Percentiles rank a stretch among this genome's conserved stretches.
Evolutionary conservation across 306 rosid species (phyloP).

Genomic region (Arachis hypogaea): DNA sequence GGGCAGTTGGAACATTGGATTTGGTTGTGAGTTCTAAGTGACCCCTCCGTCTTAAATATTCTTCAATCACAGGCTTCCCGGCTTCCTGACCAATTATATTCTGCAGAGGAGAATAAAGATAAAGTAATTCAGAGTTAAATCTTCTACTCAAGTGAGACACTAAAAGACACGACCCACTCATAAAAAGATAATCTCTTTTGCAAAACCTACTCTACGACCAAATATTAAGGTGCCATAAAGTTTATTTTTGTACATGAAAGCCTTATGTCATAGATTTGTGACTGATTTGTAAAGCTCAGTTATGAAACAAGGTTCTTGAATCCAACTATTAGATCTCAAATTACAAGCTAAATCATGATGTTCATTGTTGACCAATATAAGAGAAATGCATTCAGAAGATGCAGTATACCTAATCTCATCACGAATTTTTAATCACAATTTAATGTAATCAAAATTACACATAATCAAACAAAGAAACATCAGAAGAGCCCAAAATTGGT

Average conservation of each 20-base stretch:
- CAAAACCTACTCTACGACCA: constrained; percentile 7
- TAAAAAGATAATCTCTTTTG: constrained; percentile 16
- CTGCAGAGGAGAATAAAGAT: constrained; percentile 49
- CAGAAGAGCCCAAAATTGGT: background rate
- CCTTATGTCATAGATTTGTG: background rate
- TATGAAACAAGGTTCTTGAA: background rate
- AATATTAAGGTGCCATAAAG: background rate
- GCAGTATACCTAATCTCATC: background rate
- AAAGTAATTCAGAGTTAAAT: constrained; percentile 20
- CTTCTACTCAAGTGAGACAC: background rate
- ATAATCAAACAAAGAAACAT: background rate
- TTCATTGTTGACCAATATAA: background rate
- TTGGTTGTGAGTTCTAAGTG: constrained; percentile 47
- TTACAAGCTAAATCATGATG: background rate
- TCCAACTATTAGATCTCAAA: background rate
- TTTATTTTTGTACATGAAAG: background rate
- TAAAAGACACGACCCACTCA: background rate
- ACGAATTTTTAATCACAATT: background rate
- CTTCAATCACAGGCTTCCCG: constrained; percentile 80
- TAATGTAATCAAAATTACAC: background rate
- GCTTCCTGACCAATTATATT: constrained; percentile 85
- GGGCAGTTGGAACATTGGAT: constrained; percentile 51
- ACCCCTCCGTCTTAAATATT: constrained; percentile 71
- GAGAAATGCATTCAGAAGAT: background rate
- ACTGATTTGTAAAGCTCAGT: background rate